These are phyloP conservation scores for Podospora sp. DNA, from an alignment of 495 filamentous ascomycete species.

Conservation along the genomic window DNA sequence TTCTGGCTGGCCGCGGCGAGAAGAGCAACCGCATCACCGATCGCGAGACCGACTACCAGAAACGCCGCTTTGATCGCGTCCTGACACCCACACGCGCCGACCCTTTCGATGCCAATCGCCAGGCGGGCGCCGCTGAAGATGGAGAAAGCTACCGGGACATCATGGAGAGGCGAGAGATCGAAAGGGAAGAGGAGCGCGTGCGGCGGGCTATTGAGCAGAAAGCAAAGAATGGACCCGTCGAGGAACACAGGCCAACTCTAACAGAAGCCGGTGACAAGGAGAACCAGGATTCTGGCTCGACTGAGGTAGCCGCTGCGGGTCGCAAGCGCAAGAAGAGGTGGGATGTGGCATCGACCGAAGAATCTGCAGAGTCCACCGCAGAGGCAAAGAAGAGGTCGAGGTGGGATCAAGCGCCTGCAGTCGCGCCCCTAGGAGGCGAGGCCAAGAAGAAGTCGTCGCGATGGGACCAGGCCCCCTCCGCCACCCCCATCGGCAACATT, in stretches of 20 bases:
- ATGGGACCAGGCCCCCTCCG: constrained; percentile 87
- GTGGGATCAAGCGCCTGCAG: constrained; percentile 85
- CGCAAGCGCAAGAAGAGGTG: constrained; percentile 92
- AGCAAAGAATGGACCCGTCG: constrained; percentile 55
- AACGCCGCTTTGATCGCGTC: constrained; percentile 84
- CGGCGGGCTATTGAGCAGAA: constrained; percentile 78
- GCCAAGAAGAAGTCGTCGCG: constrained; percentile 71
- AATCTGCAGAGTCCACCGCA: constrained; percentile 46
- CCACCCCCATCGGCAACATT: constrained; percentile 80
- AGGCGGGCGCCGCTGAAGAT: constrained; percentile 65
- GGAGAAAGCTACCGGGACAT: constrained; percentile 79
- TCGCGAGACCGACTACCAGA: constrained; percentile 97
- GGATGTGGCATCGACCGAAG: constrained; percentile 68
- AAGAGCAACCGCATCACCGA: constrained; percentile 86
- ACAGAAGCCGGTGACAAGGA: constrained; percentile 68
- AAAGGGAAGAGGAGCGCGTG: constrained; percentile 92
- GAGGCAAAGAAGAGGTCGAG: constrained; percentile 77
- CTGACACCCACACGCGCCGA: constrained; percentile 88
- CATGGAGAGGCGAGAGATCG: constrained; percentile 88
- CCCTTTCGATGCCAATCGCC: constrained; percentile 76
- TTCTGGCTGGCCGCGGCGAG: constrained; percentile 77
- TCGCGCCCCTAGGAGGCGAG: constrained; percentile 56
- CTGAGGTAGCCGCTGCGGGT: constrained; percentile 61
- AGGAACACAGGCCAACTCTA: constrained; percentile 67
- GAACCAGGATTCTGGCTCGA: constrained; percentile 69